A percentile compares a stretch with the other conserved stretches of the same genome.
phyloP scores from a whole-genome alignment of 2,329 filamentous ascomycete genomes.

The Thielaviopsis cerberus region DNA sequence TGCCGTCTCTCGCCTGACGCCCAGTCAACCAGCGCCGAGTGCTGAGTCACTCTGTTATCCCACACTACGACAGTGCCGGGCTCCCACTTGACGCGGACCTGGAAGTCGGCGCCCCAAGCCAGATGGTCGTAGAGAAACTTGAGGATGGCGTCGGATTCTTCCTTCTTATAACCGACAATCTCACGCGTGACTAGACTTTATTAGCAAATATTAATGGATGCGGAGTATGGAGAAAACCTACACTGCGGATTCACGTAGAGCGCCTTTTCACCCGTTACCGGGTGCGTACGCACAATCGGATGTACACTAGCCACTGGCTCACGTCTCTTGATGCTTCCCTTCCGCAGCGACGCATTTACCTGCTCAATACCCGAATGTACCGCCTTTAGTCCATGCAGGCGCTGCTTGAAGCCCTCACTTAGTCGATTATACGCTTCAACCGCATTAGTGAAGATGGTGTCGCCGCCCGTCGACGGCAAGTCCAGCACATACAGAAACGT shows the following conservation, averaged over 20 bases:
- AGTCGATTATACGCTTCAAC: conserved; percentile 67
- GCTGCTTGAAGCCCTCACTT: conserved; percentile 58
- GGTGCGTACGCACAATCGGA: conserved; percentile 65
- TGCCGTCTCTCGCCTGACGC: conserved; percentile 59
- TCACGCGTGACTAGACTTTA: conserved; percentile 55
- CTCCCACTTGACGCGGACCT: conserved; percentile 52
- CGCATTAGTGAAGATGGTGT: conserved; percentile 67
- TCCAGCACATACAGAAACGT: conserved; percentile 84
- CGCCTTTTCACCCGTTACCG: conserved; percentile 66
- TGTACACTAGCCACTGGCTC: conserved; percentile 60
- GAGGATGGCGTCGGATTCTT: conserved; percentile 61
- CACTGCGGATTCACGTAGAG: conserved; percentile 71
- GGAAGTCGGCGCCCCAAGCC: conserved; percentile 35
- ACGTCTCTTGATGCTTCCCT: conserved; percentile 53
- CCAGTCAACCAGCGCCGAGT: conserved; percentile 71
- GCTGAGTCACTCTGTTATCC: conserved; percentile 67
- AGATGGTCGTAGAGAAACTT: conserved; percentile 48
- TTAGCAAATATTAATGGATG: too few relatives aligned
- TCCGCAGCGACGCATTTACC: conserved; percentile 45
- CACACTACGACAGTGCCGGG: conserved; percentile 67
- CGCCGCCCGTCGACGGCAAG: conserved; percentile 58
- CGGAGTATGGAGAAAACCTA: conserved; percentile 30
- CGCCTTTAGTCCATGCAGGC: conserved; percentile 62
- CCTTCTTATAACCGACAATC: conserved; percentile 70
- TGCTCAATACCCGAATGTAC: conserved; percentile 73